These are phyloP conservation scores for Moricandia arvensis DNA, from an alignment of 345 rosid species.

Conservation along the genomic window DNA sequence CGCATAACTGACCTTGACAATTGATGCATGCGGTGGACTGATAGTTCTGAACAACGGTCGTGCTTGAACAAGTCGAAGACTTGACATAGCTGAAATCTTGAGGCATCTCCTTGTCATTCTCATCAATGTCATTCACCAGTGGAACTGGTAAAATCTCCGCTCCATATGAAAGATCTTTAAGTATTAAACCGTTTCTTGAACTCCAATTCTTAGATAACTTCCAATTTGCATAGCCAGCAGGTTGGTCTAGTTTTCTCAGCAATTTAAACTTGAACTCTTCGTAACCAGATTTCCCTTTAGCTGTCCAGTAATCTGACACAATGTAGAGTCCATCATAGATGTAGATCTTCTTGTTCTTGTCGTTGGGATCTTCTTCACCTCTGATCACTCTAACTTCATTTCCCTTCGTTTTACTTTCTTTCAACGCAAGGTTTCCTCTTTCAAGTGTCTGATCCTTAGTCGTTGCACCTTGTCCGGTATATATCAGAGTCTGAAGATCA, in stretches of 20 bases:
- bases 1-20: neutral
- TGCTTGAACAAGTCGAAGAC: neutral
- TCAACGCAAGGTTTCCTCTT: slow-evolving; percentile 64
- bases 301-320: slow-evolving; percentile 49
- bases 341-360: slow-evolving; percentile 37
- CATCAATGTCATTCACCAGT: slow-evolving; percentile 69
- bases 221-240: slow-evolving; percentile 49
- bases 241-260: slow-evolving; percentile 51
- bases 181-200: slow-evolving; percentile 43
- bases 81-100: slow-evolving; percentile 47
- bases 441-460: slow-evolving; percentile 55
- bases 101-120: slow-evolving; percentile 48
- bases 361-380: slow-evolving; percentile 42
- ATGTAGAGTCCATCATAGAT: slow-evolving; percentile 61
- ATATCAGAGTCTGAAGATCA: slow-evolving; percentile 48
- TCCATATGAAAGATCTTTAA: slow-evolving; percentile 61
- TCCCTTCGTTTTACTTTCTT: slow-evolving; percentile 42
- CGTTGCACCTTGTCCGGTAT: slow-evolving; percentile 57
- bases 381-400: slow-evolving; percentile 65
- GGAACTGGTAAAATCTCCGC: slow-evolving; percentile 50
- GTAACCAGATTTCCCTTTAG: slow-evolving; percentile 42
- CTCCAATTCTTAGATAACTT: slow-evolving; percentile 41
- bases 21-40: neutral
- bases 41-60: neutral
- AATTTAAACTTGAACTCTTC: slow-evolving; percentile 52